phyloP scores from a whole-genome alignment of 306 rosid genomes.

The Carpinus viminea region DNA sequence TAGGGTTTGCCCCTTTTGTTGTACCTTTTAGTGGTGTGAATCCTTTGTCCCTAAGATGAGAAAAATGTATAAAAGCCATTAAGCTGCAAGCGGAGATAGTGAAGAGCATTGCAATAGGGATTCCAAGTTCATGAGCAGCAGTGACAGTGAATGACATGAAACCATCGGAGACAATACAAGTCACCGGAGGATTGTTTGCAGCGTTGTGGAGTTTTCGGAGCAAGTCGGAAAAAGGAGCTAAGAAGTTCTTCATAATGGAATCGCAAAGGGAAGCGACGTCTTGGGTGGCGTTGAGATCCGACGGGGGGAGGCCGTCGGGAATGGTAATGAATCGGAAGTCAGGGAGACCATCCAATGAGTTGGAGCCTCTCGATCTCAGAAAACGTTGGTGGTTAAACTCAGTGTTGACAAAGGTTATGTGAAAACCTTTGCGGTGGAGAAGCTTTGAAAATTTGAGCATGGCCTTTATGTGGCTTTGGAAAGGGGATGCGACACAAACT shows the following conservation, averaged over 20 bases:
- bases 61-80: background rate
- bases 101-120: slow-evolving; percentile 5
- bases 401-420: slow-evolving; percentile 20
- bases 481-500: background rate
- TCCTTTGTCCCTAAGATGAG: background rate
- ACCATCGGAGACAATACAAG: background rate
- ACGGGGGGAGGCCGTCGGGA: slow-evolving; percentile 14
- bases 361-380: slow-evolving; percentile 1
- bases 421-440: slow-evolving; percentile 6
- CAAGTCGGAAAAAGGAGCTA: slow-evolving; percentile 11
- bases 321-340: slow-evolving; percentile 15
- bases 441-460: slow-evolving; percentile 24
- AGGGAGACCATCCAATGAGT: slow-evolving; percentile 1
- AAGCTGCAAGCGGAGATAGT: background rate
- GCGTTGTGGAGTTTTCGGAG: slow-evolving; percentile 2
- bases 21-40: slow-evolving; percentile 18
- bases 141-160: slow-evolving; percentile 1
- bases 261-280: background rate
- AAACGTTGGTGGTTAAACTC: slow-evolving; percentile 18
- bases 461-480: slow-evolving; percentile 16
- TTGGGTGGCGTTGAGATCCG: background rate
- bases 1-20: background rate
- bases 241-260: background rate
- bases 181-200: background rate
- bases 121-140: background rate